phyloP scores from a whole-genome alignment of 345 rosid species.

The Eucalyptus sp. region DNA sequence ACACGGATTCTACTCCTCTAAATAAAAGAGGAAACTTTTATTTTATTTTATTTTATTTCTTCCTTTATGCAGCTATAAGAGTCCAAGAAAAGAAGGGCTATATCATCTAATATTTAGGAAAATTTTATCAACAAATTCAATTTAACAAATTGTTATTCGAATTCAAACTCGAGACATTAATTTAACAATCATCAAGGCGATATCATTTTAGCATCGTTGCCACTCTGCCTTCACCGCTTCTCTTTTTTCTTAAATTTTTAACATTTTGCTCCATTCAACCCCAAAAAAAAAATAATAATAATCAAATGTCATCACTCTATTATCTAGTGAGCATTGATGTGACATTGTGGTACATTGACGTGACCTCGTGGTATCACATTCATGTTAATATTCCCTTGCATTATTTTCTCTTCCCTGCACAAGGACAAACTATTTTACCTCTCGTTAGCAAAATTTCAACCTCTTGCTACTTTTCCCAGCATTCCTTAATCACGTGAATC shows the following conservation, averaged over 20 bases:
- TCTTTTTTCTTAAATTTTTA: background rate
- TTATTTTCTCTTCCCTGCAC: background rate
- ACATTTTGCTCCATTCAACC: background rate
- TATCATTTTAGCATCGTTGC: background rate
- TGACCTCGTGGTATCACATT: background rate
- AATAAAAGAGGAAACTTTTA: no score
- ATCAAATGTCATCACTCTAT: background rate
- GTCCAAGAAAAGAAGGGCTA: no score
- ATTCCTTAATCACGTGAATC: background rate
- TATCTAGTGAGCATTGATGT: background rate
- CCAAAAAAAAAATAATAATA: background rate
- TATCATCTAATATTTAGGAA: no score
- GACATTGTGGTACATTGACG: background rate
- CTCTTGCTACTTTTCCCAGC: background rate
- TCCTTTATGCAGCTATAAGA: no score
- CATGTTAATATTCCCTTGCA: background rate
- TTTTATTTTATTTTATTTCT: no score
- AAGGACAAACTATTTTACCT: background rate
- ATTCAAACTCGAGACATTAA: no score
- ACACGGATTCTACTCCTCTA: no score
- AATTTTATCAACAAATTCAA: no score
- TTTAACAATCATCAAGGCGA: fast-evolving
- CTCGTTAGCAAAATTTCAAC: background rate
- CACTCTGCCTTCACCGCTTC: fast-evolving
- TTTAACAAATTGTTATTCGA: no score